Percentiles rank a stretch among this genome's conserved stretches.
Conservation (phyloP, 2,329 filamentous ascomycete species). For the Claviceps sp. region DNA sequence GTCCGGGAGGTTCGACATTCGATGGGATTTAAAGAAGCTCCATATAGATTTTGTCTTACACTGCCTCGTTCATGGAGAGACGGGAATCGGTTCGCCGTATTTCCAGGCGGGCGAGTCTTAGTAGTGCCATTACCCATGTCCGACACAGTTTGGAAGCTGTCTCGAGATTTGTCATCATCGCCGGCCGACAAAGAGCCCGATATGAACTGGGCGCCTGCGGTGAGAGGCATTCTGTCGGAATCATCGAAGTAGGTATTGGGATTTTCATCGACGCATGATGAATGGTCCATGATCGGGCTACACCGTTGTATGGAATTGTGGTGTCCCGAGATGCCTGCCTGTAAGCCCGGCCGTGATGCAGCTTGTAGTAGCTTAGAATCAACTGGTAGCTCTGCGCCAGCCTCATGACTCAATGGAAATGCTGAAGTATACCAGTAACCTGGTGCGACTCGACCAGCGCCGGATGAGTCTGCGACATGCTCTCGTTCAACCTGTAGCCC, state of each 20-base stretch:
- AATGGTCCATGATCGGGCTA: slow-evolving; percentile 16
- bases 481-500: neutral
- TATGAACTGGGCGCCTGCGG: slow-evolving; percentile 41
- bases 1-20: slow-evolving; percentile 46
- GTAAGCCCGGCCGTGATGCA: slow-evolving; percentile 40
- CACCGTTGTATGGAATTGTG: slow-evolving; percentile 16
- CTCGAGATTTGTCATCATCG: slow-evolving; percentile 28
- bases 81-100: slow-evolving; percentile 41
- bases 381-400: slow-evolving; percentile 34
- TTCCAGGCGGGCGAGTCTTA: slow-evolving; percentile 39
- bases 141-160: slow-evolving; percentile 45
- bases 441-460: slow-evolving; percentile 28
- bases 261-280: slow-evolving; percentile 21
- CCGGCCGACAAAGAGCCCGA: slow-evolving; percentile 32
- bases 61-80: slow-evolving; percentile 30
- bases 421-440: slow-evolving; percentile 41
- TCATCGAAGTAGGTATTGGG: slow-evolving; percentile 29
- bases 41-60: slow-evolving; percentile 41
- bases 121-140: slow-evolving; percentile 43
- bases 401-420: slow-evolving; percentile 21
- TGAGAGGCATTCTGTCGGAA: slow-evolving; percentile 46
- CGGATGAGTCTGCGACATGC: slow-evolving; percentile 2
- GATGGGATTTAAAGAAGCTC: slow-evolving; percentile 39
- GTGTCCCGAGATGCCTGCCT: slow-evolving; percentile 14
- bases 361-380: slow-evolving; percentile 39